Percentiles rank a stretch among this genome's conserved stretches.
Conservation (phyloP, 768 basidiomycete species). For the Tephrocybe rancida region DNA sequence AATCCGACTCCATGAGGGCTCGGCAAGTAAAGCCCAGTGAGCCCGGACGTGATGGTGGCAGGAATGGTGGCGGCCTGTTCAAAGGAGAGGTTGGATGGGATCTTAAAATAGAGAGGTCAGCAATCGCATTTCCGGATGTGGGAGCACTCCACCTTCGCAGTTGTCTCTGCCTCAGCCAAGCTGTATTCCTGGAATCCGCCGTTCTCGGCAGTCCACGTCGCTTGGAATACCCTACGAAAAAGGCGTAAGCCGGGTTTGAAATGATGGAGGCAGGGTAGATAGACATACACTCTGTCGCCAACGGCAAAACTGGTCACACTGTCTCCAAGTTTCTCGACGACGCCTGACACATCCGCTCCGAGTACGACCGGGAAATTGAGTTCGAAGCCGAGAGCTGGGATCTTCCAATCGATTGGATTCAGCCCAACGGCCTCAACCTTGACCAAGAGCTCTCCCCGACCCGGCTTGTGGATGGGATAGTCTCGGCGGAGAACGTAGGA, state of each 20-base stretch:
- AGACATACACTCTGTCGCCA: slow-evolving; percentile 55
- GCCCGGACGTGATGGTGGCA: slow-evolving; percentile 27
- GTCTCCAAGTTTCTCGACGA: slow-evolving; percentile 51
- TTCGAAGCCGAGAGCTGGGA: slow-evolving; percentile 40
- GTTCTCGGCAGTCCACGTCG: slow-evolving; percentile 3
- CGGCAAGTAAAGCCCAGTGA: slow-evolving; percentile 32
- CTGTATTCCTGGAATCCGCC: slow-evolving; percentile 31
- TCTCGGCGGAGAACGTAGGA: slow-evolving; percentile 16
- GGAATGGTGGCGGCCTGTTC: slow-evolving; percentile 39
- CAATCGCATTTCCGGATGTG: slow-evolving; percentile 28
- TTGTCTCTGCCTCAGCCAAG: slow-evolving; percentile 18
- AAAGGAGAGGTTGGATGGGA: slow-evolving; percentile 34
- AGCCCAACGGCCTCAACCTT: slow-evolving; percentile 39
- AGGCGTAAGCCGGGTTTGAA: not conserved
- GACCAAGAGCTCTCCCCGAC: slow-evolving; percentile 41
- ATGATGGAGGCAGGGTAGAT: not conserved
- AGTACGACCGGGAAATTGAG: slow-evolving; percentile 46
- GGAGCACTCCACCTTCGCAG: slow-evolving; percentile 15
- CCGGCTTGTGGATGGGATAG: slow-evolving; percentile 24
- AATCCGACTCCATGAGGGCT: slow-evolving; percentile 28
- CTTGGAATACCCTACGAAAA: slow-evolving; percentile 11
- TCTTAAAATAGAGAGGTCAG: slow-evolving; percentile 20
- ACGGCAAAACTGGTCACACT: slow-evolving; percentile 49
- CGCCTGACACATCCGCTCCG: slow-evolving; percentile 52
- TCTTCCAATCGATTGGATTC: slow-evolving; percentile 55